Conservation (phyloP, 2,329 filamentous ascomycete species). For the Xenosphaeropsis pyriputrescens region DNA sequence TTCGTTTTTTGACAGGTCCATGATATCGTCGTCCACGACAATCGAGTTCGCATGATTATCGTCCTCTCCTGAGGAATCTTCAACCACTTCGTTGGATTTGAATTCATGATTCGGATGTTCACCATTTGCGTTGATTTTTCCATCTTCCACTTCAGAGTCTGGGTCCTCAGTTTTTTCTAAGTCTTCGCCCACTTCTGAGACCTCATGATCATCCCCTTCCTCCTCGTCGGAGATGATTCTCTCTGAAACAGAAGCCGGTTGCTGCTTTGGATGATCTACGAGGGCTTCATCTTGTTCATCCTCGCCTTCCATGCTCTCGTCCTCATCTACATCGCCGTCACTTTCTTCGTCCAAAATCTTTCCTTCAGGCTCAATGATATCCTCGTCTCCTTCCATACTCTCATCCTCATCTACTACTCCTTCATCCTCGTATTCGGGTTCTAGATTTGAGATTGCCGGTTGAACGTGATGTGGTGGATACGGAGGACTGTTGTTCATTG, state of each 20-base stretch:
- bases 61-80: too few species aligned
- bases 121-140: background rate
- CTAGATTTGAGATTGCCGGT: background rate
- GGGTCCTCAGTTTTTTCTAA: too few species aligned
- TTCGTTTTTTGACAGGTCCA: too few species aligned
- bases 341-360: conserved; percentile 1
- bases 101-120: too few species aligned
- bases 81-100: too few species aligned
- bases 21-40: too few species aligned
- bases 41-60: too few species aligned
- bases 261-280: too few species aligned
- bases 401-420: background rate
- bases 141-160: background rate
- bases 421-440: background rate
- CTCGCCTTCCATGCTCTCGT: background rate
- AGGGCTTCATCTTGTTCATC: too few species aligned
- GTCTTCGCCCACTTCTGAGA: background rate
- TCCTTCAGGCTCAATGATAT: conserved; percentile 3
- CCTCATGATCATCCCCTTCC: background rate
- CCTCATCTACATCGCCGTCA: background rate
- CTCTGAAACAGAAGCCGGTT: too few species aligned
- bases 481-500: too few species aligned
- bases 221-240: background rate
- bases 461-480: too few species aligned
- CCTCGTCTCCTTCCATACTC: background rate